Percentiles rank a stretch among this genome's conserved stretches.
Conservation (phyloP, 2,329 filamentous ascomycete genomes). For the Chrysosporium queenslandicum region DNA sequence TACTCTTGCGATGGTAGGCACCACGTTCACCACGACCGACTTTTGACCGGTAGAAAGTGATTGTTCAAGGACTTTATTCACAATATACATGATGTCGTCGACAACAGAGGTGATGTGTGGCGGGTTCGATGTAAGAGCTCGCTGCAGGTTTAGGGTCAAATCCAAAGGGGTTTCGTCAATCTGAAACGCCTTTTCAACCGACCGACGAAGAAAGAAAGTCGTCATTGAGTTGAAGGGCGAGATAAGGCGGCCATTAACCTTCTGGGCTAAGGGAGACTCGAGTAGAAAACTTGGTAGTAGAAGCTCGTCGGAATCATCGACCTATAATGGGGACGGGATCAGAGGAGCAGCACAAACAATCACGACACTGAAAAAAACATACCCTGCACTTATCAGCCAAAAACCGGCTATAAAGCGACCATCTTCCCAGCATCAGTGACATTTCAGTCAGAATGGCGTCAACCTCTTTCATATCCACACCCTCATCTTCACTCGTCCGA, state of each 20-base stretch:
- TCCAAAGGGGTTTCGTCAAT: conserved; percentile 78
- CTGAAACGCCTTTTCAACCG: conserved; percentile 95
- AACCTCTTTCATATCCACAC: conserved; percentile 93
- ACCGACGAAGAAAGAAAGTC: conserved; percentile 91
- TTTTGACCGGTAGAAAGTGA: conserved; percentile 77
- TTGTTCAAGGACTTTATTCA: conserved; percentile 80
- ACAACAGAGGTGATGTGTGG: conserved; percentile 92
- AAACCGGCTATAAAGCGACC: conserved; percentile 87
- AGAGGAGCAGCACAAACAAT: conserved; percentile 22
- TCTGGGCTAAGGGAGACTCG: conserved; percentile 70
- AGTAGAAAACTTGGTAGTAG: conserved; percentile 62
- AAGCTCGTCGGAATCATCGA: conserved; percentile 34
- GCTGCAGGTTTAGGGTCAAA: conserved; percentile 64
- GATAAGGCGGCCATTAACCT: conserved; percentile 63
- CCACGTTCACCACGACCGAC: conserved; percentile 63
- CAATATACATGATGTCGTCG: conserved; percentile 98
- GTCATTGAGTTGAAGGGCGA: conserved; percentile 84
- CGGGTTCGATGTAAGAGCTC: conserved; percentile 61
- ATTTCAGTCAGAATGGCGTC: conserved; percentile 81
- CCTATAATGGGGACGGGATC: conserved; percentile 2
- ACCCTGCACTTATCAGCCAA: conserved; percentile 77
- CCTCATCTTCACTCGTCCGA: conserved; percentile 71
- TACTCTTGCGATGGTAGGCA: conserved; percentile 69
- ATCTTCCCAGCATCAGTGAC: conserved; percentile 81
- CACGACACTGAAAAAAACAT: conserved; percentile 29